Evolutionary conservation across 352 stramenopile species (phyloP), one percentile per base, ranked within the genome.

Genomic region (Globisporangium solare): DNA sequence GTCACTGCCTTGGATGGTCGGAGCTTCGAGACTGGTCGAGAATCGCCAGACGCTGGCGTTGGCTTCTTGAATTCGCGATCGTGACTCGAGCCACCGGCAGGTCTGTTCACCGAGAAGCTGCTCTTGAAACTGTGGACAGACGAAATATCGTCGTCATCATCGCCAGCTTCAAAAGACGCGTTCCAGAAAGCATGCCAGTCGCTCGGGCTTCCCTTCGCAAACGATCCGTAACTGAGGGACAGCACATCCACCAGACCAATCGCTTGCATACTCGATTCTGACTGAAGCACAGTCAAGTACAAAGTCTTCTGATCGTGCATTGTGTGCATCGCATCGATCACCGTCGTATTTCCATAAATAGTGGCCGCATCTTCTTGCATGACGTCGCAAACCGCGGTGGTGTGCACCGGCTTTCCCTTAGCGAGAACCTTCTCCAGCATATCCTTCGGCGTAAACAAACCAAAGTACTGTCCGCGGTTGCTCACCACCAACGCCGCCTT

Each of bases 371-470:
- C 79, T 40, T 91, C 79, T 39, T 86, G 61, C 86, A 96, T 95
- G 2, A 99, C 95, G 71, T 94, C 85, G 47, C 73, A 92, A 42
- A 99, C 91, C 0, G 83, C 72, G 43, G 95, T 99, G 3, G 79
- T 93, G 60, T 97, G 82, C 18, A 98, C 83, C 12, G 90, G 86
- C 10, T 98, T 74, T 37, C 91, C 89, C 51, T 93, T 96, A 1
- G 95, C 90, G 24, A 99, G 73, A 24, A 98, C 96, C 49, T 96
- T 92, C 50, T 93, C 93, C 56, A 99, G 88, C 88, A 99, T 95
- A 68, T 99, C 94, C 68, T 98, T 98, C 21, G 97, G 97, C 0
- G 95, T 98, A 64, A 99, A 98, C 63, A 99, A 85, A 40, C 97
- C 97, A 59, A 98, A 89, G 53, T 97, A 93, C 61, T 97, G 79